Evolutionary conservation across 1,284 basidiomycete species (phyloP), one percentile per base, ranked within the genome.

Genomic region (Paramarasmius palmivorus): DNA sequence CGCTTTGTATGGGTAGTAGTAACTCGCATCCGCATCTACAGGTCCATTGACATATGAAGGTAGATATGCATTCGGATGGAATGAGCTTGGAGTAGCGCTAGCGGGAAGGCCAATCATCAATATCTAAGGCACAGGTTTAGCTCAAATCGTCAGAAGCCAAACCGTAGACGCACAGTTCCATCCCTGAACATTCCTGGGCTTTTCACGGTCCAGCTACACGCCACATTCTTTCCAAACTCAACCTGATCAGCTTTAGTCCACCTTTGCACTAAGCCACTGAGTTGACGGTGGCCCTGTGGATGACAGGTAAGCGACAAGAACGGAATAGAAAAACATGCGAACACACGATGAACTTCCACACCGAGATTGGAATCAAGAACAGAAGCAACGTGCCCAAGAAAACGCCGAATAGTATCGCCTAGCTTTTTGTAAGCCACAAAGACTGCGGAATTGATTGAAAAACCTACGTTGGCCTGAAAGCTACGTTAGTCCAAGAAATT

Each of bases 271-370:
- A 82, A 61, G 54, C 55, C 59, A 56, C 64, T 73, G 34, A 79
- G 70, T 26, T 72, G 69, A 22, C 62, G 61, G 57, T 71, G 75
- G 26, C 82, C 82, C 80, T 82, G 51, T 15, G 54, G 32, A 29
- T 40, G n/a, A 46, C 54, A 17, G 3, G 22, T 40, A 15, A 32
- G n/a, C 35, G 25, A 32, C n/a, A 37, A 36, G 22, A 40, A 38
- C 34, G 12, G 23, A 17, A 1, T 42, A 17, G 15, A 36, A 17
- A 7, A 37, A 41, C 12, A 26, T 4, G 9, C 19, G 5, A 14
- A 71, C 74, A 45, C 34, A 79, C 79, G 36, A 71, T 59, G 20
- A 63, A 67, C 60, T 84, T 84, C 81, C 81, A 84, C 22, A 74
- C 50, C 41, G 73, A 48, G 44, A 82, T 64, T 2, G 82, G 82